A percentile compares a stretch with the other conserved stretches of the same genome.
Evolutionary conservation across 2,329 filamentous ascomycete genomes (phyloP).

Genomic region (Tolypocladium tropicale): DNA sequence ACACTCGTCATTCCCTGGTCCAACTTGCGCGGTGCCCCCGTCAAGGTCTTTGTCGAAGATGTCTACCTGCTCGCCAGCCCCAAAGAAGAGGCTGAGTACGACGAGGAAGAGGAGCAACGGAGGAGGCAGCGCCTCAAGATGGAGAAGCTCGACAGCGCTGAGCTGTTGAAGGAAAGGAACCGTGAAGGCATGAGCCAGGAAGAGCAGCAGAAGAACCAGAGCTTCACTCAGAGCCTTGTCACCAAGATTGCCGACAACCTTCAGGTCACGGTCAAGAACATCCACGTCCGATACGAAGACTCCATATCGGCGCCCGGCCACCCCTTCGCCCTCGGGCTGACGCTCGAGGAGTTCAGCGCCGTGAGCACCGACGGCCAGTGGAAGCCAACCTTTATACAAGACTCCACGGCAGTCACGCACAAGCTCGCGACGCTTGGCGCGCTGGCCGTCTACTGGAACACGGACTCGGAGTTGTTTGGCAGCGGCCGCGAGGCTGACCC

Average conservation of each 20-base stretch:
- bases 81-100: conserved; percentile 88
- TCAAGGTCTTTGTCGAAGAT: conserved; percentile 93
- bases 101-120: conserved; percentile 83
- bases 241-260: conserved; percentile 98
- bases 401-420: conserved; percentile 71
- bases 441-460: conserved; percentile 96
- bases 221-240: conserved; percentile 87
- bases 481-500: conserved; percentile 59
- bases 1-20: conserved; percentile 96
- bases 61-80: conserved; percentile 92
- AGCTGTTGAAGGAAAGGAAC: conserved; percentile 84
- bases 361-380: conserved; percentile 92
- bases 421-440: conserved; percentile 88
- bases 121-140: conserved; percentile 90
- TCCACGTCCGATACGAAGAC: conserved; percentile 96
- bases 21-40: conserved; percentile 85
- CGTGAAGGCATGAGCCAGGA: conserved; percentile 90
- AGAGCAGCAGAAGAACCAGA: conserved; percentile 95
- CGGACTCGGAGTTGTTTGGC: conserved; percentile 75
- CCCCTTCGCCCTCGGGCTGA: conserved; percentile 86
- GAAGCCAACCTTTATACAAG: conserved; percentile 93
- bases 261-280: conserved; percentile 95
- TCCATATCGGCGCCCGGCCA: conserved; percentile 91
- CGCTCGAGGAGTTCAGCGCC: conserved; percentile 91
- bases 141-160: conserved; percentile 94